A percentile compares a stretch with the other conserved stretches of the same genome.
These are phyloP conservation scores for Nigrograna mackinnonii DNA, from an alignment of 2,329 filamentous ascomycete genomes.

Conservation along the genomic window DNA sequence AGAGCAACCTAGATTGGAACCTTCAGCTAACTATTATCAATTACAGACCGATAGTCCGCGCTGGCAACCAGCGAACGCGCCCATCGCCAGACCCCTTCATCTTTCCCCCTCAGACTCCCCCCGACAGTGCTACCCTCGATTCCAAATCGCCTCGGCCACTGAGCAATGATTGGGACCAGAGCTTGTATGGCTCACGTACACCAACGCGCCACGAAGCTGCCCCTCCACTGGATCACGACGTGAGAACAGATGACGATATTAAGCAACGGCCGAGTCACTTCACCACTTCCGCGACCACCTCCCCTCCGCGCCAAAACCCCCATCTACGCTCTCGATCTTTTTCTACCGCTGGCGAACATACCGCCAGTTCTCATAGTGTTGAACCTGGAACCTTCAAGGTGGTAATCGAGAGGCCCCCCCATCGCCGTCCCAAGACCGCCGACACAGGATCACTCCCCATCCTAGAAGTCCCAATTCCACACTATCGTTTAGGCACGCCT, in stretches of 20 bases:
- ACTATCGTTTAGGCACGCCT: conserved; percentile 81
- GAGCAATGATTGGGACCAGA: conserved; percentile 42
- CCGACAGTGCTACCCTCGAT: conserved; percentile 39
- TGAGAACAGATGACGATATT: conserved; percentile 20
- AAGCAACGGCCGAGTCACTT: conserved; percentile 15
- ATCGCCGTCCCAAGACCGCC: conserved; percentile 60
- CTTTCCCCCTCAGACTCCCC: conserved; percentile 43
- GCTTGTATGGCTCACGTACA: conserved; percentile 36
- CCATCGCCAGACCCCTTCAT: conserved; percentile 39
- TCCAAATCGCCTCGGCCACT: conserved; percentile 23
- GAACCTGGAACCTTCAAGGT: conserved; percentile 76
- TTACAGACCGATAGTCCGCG: conserved; percentile 38
- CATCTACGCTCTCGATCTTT: conserved; percentile 70
- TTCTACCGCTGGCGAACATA: conserved; percentile 72
- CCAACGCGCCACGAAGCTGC: conserved; percentile 28
- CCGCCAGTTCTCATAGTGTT: conserved; percentile 49
- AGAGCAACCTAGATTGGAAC: too few species aligned
- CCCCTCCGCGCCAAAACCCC: conserved; percentile 21
- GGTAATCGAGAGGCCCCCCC: conserved; percentile 71
- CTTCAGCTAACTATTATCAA: conserved; percentile 3
- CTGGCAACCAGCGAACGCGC: conserved; percentile 36
- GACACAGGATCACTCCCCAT: conserved; percentile 60
- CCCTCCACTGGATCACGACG: conserved; percentile 18
- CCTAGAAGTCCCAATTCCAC: conserved; percentile 77
- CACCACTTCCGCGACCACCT: conserved; percentile 16